phyloP scores from a whole-genome alignment of 1,139 yeast genomes.

The Suhomyces choctaworum region DNA sequence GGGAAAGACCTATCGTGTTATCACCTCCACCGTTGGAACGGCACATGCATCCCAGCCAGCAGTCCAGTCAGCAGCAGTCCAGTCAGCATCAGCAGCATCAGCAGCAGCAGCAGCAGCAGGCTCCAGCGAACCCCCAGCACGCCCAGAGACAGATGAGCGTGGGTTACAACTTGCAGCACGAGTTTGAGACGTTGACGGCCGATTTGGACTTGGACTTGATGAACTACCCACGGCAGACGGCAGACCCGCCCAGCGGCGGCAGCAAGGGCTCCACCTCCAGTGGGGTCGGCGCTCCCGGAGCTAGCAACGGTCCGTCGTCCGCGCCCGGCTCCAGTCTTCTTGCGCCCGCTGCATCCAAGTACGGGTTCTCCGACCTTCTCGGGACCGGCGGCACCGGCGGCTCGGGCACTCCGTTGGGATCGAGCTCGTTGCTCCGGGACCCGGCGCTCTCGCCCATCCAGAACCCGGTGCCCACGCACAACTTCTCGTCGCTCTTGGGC shows the following conservation, averaged over 20 bases:
- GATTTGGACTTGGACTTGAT: conserved; percentile 48
- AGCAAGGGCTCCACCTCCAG: conserved; percentile 2
- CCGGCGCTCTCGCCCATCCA: conserved; percentile 26
- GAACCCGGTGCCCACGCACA: conserved; percentile 13
- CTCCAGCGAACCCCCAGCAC: conserved; percentile 15
- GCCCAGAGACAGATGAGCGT: conserved; percentile 43
- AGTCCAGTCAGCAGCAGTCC: not conserved
- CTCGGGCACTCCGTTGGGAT: conserved; percentile 11
- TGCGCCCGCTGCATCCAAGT: conserved; percentile 26
- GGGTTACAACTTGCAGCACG: conserved; percentile 48
- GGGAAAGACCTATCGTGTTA: conserved; percentile 39
- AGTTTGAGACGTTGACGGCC: conserved; percentile 47
- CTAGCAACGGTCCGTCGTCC: conserved; percentile 2
- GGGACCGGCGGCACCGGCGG: conserved; percentile 14
- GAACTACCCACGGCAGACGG: conserved; percentile 17
- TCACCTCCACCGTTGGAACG: conserved; percentile 44
- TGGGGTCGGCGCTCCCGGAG: conserved; percentile 1
- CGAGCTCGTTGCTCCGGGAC: conserved; percentile 23
- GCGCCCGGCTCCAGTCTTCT: conserved; percentile 21
- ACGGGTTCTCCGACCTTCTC: conserved; percentile 21
- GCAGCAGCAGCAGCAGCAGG: no score
- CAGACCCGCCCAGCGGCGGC: conserved; percentile 21
- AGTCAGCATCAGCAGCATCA: no score
- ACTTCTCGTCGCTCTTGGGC: conserved; percentile 17
- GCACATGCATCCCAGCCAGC: conserved; percentile 7